Percentiles rank a stretch among this genome's conserved stretches.
Conservation (phyloP, 2,329 filamentous ascomycete species). For the Botrytis sinoallii region DNA sequence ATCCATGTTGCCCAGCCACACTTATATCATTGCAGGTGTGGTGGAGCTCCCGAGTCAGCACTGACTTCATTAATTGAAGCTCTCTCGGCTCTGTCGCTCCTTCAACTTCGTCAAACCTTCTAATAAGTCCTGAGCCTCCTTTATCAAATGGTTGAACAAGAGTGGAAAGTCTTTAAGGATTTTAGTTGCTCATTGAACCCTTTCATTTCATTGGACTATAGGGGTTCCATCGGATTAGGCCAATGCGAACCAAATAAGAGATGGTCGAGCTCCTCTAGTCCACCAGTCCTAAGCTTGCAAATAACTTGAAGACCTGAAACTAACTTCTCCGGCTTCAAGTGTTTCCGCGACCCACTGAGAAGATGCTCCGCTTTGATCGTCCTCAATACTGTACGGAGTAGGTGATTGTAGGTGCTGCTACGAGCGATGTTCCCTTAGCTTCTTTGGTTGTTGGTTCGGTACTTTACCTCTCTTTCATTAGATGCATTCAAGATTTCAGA, state of each 20-base stretch:
- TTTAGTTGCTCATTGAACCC: not conserved
- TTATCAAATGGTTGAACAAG: not conserved
- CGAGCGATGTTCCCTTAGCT: not conserved
- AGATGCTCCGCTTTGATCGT: not conserved
- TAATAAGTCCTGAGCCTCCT: no score
- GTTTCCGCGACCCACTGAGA: not conserved
- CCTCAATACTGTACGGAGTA: not conserved
- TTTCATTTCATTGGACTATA: not conserved
- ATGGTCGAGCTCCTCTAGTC: not conserved
- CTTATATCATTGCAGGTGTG: not conserved
- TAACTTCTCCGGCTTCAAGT: slow-evolving; percentile 2
- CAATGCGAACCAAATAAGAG: not conserved
- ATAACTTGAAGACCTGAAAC: not conserved
- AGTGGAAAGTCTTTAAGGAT: not conserved
- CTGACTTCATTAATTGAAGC: not conserved
- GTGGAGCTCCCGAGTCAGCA: not conserved
- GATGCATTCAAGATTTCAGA: not conserved
- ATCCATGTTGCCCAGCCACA: not conserved
- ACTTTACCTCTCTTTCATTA: not conserved
- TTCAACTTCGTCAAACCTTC: not conserved
- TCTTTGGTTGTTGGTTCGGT: not conserved
- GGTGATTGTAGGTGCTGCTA: not conserved
- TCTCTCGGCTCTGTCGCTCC: not conserved
- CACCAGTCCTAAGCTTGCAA: not conserved
- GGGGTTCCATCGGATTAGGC: not conserved